Conservation (phyloP, 495 filamentous ascomycete genomes). For the Xylaria venustula region DNA sequence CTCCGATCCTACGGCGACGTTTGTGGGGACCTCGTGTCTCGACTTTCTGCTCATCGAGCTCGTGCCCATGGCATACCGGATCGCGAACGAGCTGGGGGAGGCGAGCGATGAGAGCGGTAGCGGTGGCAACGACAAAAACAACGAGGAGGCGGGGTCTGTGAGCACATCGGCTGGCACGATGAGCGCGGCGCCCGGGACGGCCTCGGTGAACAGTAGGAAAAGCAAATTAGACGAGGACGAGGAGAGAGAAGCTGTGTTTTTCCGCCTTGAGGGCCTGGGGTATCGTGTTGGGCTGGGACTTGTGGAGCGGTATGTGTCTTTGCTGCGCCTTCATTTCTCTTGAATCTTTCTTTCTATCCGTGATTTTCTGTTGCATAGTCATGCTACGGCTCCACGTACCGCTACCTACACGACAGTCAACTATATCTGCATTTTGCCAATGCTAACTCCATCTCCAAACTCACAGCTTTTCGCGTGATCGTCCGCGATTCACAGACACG, state of each 20-base stretch:
- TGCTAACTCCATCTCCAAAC: background rate
- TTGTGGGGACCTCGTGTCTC: conserved; percentile 76
- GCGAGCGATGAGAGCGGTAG: conserved; percentile 15
- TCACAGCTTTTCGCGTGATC: conserved; percentile 78
- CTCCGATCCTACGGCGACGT: conserved; percentile 73
- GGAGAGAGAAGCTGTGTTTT: conserved; percentile 77
- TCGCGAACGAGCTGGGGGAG: conserved; percentile 61
- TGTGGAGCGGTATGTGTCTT: conserved; percentile 71
- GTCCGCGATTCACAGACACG: conserved; percentile 82
- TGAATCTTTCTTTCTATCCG: background rate
- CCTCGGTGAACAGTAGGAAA: conserved; percentile 12
- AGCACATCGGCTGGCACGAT: conserved; percentile 27
- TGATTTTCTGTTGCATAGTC: background rate
- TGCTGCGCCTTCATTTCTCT: background rate
- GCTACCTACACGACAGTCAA: background rate
- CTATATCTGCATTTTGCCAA: background rate
- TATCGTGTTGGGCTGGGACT: conserved; percentile 93
- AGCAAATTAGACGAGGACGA: conserved; percentile 65
- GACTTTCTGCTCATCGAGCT: conserved; percentile 95
- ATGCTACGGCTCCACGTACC: background rate
- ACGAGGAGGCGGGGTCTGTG: conserved; percentile 16
- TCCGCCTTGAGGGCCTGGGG: conserved; percentile 77
- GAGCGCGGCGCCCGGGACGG: conserved; percentile 16
- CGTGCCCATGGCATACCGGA: conserved; percentile 87
- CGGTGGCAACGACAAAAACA: conserved; percentile 3